phyloP scores from a whole-genome alignment of 2,329 filamentous ascomycete species.

The Cercospora sp. region DNA sequence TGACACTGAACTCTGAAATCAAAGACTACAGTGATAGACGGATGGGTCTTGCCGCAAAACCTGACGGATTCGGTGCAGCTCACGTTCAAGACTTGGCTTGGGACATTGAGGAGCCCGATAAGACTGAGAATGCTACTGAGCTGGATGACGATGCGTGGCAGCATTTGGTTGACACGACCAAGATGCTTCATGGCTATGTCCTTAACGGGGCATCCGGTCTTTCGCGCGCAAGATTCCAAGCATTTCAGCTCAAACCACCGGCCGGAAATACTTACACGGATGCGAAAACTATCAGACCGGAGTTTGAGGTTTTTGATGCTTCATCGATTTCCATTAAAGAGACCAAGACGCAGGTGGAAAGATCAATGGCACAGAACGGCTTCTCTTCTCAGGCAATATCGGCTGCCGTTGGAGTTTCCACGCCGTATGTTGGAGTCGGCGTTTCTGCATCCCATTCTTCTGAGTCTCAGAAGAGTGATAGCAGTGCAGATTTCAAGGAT shows the following conservation, averaged over 20 bases:
- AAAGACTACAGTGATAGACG: neutral
- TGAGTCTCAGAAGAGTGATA: neutral
- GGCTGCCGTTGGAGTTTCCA: neutral
- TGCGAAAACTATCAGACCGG: neutral
- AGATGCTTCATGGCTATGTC: slow-evolving; percentile 11
- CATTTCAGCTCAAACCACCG: slow-evolving; percentile 5
- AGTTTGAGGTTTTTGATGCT: neutral
- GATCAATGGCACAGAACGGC: neutral
- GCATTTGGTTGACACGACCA: neutral
- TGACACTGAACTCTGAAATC: neutral
- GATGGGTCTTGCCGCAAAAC: neutral
- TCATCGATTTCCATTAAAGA: neutral
- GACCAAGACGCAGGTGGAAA: neutral
- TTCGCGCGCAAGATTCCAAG: neutral
- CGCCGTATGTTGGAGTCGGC: neutral
- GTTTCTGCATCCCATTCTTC: neutral
- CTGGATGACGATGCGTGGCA: too few species aligned
- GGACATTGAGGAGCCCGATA: neutral
- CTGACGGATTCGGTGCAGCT: neutral
- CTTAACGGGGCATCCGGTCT: neutral
- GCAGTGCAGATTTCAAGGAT: neutral
- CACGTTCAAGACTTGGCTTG: neutral
- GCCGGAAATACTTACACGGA: neutral
- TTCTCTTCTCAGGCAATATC: slow-evolving; percentile 1
- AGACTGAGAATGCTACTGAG: too few species aligned